These are phyloP conservation scores for Lepiota brunneoincarnata DNA, from an alignment of 768 basidiomycete species.

Conservation along the genomic window DNA sequence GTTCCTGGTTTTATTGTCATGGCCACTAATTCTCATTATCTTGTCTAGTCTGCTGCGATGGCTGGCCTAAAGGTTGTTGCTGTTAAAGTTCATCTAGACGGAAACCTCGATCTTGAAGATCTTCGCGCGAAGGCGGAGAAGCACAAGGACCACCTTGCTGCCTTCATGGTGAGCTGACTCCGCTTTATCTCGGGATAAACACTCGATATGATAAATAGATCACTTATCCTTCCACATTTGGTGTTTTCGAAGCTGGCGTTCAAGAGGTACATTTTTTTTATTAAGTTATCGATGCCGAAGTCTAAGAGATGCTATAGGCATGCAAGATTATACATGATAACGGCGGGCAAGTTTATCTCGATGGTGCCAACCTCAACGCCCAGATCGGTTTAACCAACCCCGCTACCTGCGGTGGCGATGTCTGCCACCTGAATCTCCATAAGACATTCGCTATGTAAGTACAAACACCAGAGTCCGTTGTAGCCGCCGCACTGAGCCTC, in stretches of 20 bases:
- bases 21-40: slow-evolving; percentile 14
- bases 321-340: slow-evolving; percentile 92
- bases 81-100: slow-evolving; percentile 86
- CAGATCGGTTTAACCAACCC: slow-evolving; percentile 92
- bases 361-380: slow-evolving; percentile 94
- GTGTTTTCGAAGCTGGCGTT: slow-evolving; percentile 94
- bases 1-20: slow-evolving; percentile 8
- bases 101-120: slow-evolving; percentile 87
- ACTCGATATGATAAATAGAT: slow-evolving; percentile 48
- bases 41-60: slow-evolving; percentile 87
- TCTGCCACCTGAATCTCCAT: slow-evolving; percentile 97
- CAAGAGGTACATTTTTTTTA: slow-evolving; percentile 46
- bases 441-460: slow-evolving; percentile 94
- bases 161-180: slow-evolving; percentile 76
- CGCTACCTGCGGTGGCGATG: slow-evolving; percentile 94
- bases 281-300: neutral
- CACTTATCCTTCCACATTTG: slow-evolving; percentile 96
- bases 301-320: slow-evolving; percentile 44
- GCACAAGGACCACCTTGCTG: slow-evolving; percentile 88
- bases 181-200: neutral
- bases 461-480: neutral
- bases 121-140: slow-evolving; percentile 84
- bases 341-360: slow-evolving; percentile 97
- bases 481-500: slow-evolving; percentile 1
- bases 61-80: slow-evolving; percentile 95